Evolutionary conservation across 108 stramenopile species (phyloP), one percentile per base, ranked within the genome.

Genomic region (Mayamaea pseudoterrestris): DNA sequence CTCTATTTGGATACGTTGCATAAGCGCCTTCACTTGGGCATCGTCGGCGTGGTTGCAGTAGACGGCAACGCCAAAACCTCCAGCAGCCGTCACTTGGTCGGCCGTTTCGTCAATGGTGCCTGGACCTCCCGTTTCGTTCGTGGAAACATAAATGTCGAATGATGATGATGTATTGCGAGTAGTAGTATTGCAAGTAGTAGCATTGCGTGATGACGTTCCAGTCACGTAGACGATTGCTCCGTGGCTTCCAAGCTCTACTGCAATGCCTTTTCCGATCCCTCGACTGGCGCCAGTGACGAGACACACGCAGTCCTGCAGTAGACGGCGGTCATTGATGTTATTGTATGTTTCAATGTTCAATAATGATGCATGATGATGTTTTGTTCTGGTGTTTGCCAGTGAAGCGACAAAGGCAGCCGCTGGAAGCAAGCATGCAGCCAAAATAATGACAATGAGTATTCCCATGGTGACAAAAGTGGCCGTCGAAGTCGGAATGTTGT

Each of bases 181-280:
- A 34, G 32, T 34, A 32, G 67, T 37, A 18, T 31, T 53, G 21
- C 41, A 42, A 16, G 49, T 30, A 21, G 32, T 46, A 32, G 45
- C 46, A 7, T 35, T 55, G 12, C 23, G 26, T 0, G 56, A 22
- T 24, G 66, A 47, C n/a, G 35, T 50, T 13, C 65, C 62, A 36
- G 53, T 30, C 21, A 61, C 55, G 47, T 91, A 83, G 0, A 86
- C 83, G 0, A 55, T 80, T 40, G 55, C 64, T 1, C 83, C 83
- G 7, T 63, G 69, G 7, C 32, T 20, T 16, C 81, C 83, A 14
- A 85, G 53, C 55, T 82, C 79, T 9, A 86, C 27, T 3, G 89
- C 83, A 51, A 86, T 86, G 8, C 83, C 89, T 24, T 68, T 66
- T 1, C 89, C 89, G 30, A 91, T 91, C 0, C 80, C 80, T 51